phyloP scores from a whole-genome alignment of 306 rosid species.

The Prunus davidiana region DNA sequence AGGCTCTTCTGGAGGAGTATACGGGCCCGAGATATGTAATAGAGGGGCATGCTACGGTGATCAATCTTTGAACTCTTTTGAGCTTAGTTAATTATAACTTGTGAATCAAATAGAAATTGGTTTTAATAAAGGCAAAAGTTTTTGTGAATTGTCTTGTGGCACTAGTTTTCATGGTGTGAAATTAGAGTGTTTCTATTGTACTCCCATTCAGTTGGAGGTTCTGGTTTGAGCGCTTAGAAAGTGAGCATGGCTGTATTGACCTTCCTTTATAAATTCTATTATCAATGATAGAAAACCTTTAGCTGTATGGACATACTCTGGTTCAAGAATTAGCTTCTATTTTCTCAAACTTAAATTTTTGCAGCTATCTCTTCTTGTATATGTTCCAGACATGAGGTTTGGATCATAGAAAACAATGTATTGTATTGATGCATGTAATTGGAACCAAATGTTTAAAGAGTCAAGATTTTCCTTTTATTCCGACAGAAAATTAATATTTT shows the following conservation, averaged over 20 bases:
- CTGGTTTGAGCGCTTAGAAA: neutral
- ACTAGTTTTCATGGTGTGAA: neutral
- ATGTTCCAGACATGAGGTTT: neutral
- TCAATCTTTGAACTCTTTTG: conserved; percentile 28
- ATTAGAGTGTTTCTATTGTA: neutral
- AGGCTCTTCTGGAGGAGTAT: conserved; percentile 62
- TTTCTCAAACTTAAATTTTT: neutral
- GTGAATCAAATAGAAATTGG: conserved; percentile 9
- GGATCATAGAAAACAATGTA: neutral
- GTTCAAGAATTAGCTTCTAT: neutral
- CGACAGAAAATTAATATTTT: neutral
- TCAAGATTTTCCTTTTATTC: conserved; percentile 14
- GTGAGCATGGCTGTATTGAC: neutral
- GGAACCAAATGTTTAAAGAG: neutral
- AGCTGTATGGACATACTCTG: neutral
- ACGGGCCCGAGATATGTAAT: conserved; percentile 76
- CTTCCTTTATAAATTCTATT: neutral
- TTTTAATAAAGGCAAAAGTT: neutral
- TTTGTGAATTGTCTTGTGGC: neutral
- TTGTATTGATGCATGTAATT: neutral
- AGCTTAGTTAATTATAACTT: conserved; percentile 10
- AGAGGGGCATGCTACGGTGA: conserved; percentile 68
- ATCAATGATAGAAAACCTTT: neutral
- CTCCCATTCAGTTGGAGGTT: neutral
- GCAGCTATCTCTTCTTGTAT: neutral